Conservation (phyloP, 129 eudicot genomes). For the Rutidosis leptorrhynchoides region DNA sequence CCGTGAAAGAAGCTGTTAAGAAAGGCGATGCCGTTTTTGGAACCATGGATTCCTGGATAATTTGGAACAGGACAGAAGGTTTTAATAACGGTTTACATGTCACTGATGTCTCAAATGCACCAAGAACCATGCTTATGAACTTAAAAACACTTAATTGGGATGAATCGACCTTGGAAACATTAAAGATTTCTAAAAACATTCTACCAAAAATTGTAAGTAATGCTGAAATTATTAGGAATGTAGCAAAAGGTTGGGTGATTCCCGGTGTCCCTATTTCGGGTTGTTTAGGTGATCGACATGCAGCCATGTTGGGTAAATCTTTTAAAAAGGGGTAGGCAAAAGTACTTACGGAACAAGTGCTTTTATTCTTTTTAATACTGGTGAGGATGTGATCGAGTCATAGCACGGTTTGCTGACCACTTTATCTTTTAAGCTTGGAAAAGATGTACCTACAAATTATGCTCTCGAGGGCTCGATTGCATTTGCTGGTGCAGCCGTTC, state of each 20-base stretch:
- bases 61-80: conserved; percentile 95
- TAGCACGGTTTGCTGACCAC: conserved; percentile 85
- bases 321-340: conserved; percentile 93
- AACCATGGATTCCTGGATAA: conserved; percentile 87
- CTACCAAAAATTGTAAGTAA: conserved; percentile 84
- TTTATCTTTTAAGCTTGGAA: conserved; percentile 83
- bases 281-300: conserved; percentile 98
- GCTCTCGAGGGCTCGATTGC: conserved; percentile 97
- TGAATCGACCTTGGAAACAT: conserved; percentile 38
- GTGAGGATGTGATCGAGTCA: conserved; percentile 67
- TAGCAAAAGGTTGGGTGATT: conserved; percentile 75
- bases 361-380: conserved; percentile 87
- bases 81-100: conserved; percentile 62
- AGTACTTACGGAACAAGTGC: conserved; percentile 99
- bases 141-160: conserved; percentile 85
- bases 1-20: conserved; percentile 63
- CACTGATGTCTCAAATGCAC: conserved; percentile 88
- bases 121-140: conserved; percentile 95
- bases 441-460: conserved; percentile 69
- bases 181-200: conserved; percentile 53
- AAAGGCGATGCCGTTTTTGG: conserved; percentile 88
- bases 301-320: conserved; percentile 95
- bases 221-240: conserved; percentile 71
- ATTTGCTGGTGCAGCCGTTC: conserved; percentile 96
- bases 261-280: conserved; percentile 88